phyloP scores from a whole-genome alignment of 2,329 filamentous ascomycete genomes.

The Penicillium italicum region DNA sequence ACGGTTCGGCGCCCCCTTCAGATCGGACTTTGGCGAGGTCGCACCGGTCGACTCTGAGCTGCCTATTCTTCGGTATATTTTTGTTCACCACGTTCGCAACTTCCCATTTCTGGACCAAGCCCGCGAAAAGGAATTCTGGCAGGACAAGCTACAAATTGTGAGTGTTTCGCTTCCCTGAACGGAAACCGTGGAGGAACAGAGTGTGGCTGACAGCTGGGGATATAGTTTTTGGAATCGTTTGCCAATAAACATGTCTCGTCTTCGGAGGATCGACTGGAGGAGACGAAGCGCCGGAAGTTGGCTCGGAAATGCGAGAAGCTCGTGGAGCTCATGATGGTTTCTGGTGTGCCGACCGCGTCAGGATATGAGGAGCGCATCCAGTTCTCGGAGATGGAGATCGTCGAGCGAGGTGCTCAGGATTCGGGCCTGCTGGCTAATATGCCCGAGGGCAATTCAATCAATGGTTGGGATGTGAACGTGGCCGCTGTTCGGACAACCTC shows the following conservation, averaged over 20 bases:
- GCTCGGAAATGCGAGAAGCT: slow-evolving; percentile 92
- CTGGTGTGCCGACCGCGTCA: slow-evolving; percentile 88
- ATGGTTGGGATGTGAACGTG: slow-evolving; percentile 96
- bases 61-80: slow-evolving; percentile 91
- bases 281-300: slow-evolving; percentile 90
- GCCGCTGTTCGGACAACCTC: slow-evolving; percentile 78
- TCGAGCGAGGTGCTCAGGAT: slow-evolving; percentile 89
- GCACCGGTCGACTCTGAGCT: slow-evolving; percentile 90
- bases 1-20: slow-evolving; percentile 93
- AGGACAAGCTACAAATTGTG: slow-evolving; percentile 93
- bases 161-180: slow-evolving; percentile 39
- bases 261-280: slow-evolving; percentile 90
- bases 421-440: slow-evolving; percentile 81
- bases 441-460: slow-evolving; percentile 86
- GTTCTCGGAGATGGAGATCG: slow-evolving; percentile 94
- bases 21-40: slow-evolving; percentile 86
- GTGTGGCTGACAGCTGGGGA: slow-evolving; percentile 2
- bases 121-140: slow-evolving; percentile 98
- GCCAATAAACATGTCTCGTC: slow-evolving; percentile 96
- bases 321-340: slow-evolving; percentile 99
- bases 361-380: slow-evolving; percentile 96
- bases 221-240: slow-evolving; percentile 90
- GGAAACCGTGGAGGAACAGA: neutral
- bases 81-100: slow-evolving; percentile 95
- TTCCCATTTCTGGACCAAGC: slow-evolving; percentile 98